Evolutionary conservation across 2,329 filamentous ascomycete species (phyloP), one percentile per base, ranked within the genome.

Genomic region (Colletotrichum caudatum): DNA sequence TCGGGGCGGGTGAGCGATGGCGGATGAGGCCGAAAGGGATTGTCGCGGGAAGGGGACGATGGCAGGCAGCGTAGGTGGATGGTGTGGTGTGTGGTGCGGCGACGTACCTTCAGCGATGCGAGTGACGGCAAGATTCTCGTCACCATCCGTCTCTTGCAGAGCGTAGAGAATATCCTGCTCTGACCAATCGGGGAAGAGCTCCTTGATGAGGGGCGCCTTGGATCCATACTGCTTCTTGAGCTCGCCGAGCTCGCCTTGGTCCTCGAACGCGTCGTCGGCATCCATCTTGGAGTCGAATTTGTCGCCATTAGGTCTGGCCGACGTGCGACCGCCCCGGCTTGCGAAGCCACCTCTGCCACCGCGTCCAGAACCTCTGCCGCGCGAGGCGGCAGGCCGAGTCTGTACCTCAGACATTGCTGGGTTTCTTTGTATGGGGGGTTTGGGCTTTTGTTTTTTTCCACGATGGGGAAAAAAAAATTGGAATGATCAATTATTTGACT

Each of bases 151-250:
- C 86, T 99, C 96, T 82, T 97, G 91, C 72, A 99, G 88, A 74
- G 95, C 95, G 81, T 96, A 96, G 75, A 98, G 90, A 74, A 98
- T 90, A 82, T 98, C 95, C 82, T 95, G 94, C 79, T 97, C 94
- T 77, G 94, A 95, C 96, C 95, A 98, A 82, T 94, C 92, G 72
- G 94, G 91, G 85, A 97, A 98, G 85, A 98, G 91, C 82, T 97
- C 95, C 85, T 94, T 94, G 81, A 99, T 91, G 78, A 92, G 90
- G 74, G 87, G 87, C 77, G 97, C 89, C 84, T 95, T 93, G 78
- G 86, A 85, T 78, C 92, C 89, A 81, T 97, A 96, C 82, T 93
- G 91, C 87, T 94, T 94, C 89, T 97, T 97, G 80, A 98, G 90
- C 84, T 97, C 91, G 80, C 92, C 93, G 76, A 98, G 89, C 83